These are phyloP conservation scores for Insectozyma bohioensis DNA, from an alignment of 1,139 yeast genomes.

Conservation along the genomic window DNA sequence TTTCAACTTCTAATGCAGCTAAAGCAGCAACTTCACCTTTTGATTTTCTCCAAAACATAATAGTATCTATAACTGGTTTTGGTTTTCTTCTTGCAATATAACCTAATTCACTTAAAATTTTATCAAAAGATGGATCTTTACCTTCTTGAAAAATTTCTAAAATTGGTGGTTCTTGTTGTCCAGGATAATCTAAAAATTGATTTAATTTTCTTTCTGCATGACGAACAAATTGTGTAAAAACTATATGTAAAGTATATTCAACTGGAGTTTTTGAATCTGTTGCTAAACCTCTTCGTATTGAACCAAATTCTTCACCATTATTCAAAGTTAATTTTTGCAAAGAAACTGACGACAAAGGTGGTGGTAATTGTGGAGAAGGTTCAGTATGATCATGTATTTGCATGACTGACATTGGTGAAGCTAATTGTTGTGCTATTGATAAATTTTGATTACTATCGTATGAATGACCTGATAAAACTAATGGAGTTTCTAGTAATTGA, in stretches of 20 bases:
- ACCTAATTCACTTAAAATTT: conserved; percentile 81
- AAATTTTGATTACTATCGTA: too few species aligned
- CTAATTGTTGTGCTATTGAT: conserved; percentile 15
- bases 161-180: conserved; percentile 76
- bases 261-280: conserved; percentile 79
- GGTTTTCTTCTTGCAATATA: conserved; percentile 89
- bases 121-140: conserved; percentile 81
- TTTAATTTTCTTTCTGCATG: conserved; percentile 86
- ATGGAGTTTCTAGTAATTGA: conserved; percentile 8
- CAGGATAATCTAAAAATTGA: conserved; percentile 66
- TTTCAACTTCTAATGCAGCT: conserved; percentile 66
- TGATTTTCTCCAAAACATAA: conserved; percentile 96
- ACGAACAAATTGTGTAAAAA: conserved; percentile 93
- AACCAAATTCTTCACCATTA: conserved; percentile 32
- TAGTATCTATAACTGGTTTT: conserved; percentile 94
- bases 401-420: conserved; percentile 24
- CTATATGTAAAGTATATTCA: conserved; percentile 89
- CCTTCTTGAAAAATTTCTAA: conserved; percentile 85
- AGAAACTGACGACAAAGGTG: conserved; percentile 25
- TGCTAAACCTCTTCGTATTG: conserved; percentile 48
- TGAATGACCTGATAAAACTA: too few species aligned
- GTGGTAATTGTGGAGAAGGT: conserved; percentile 38
- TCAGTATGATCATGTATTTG: conserved; percentile 20
- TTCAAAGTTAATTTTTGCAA: conserved; percentile 25
- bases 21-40: conserved; percentile 79